phyloP scores from a whole-genome alignment of 306 rosid species.

The Casuarina glauca region DNA sequence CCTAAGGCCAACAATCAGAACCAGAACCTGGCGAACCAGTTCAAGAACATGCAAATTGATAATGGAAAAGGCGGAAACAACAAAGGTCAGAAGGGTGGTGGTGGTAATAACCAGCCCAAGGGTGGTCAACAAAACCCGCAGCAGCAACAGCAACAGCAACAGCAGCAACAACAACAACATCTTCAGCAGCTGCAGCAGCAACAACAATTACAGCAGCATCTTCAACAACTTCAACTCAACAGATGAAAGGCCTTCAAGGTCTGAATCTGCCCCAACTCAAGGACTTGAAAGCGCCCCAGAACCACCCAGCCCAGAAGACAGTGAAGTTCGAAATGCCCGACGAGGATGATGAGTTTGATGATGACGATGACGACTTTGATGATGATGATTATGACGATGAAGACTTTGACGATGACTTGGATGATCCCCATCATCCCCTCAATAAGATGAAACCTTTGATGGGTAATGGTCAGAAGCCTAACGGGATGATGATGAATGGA shows the following conservation, averaged over 20 bases:
- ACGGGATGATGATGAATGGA: constrained; percentile 40
- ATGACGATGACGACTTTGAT: constrained; percentile 49
- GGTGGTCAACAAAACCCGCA: constrained; percentile 35
- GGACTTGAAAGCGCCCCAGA: constrained; percentile 50
- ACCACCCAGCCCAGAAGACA: constrained; percentile 51
- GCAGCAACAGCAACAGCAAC: constrained; percentile 19
- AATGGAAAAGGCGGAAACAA: constrained; percentile 40
- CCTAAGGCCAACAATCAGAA: constrained; percentile 44
- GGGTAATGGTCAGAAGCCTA: constrained; percentile 42
- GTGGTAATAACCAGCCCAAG: constrained; percentile 35
- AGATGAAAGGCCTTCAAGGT: constrained; percentile 76
- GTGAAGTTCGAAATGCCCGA: constrained; percentile 54
- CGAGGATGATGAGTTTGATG: constrained; percentile 49
- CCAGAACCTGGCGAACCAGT: constrained; percentile 54
- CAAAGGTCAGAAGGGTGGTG: constrained; percentile 54
- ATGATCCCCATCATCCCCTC: constrained; percentile 31
- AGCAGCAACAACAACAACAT: constrained; percentile 24
- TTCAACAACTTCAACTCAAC: constrained; percentile 56
- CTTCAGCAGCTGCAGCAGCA: constrained; percentile 12
- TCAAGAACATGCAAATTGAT: constrained; percentile 67
- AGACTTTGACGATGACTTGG: constrained; percentile 60
- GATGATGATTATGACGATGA: constrained; percentile 44
- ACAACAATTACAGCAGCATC: constrained; percentile 29
- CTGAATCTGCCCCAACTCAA: constrained; percentile 68
- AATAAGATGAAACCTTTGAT: constrained; percentile 49